Conservation (phyloP, 2,329 filamentous ascomycete species). For the Xylariaceae sp. region DNA sequence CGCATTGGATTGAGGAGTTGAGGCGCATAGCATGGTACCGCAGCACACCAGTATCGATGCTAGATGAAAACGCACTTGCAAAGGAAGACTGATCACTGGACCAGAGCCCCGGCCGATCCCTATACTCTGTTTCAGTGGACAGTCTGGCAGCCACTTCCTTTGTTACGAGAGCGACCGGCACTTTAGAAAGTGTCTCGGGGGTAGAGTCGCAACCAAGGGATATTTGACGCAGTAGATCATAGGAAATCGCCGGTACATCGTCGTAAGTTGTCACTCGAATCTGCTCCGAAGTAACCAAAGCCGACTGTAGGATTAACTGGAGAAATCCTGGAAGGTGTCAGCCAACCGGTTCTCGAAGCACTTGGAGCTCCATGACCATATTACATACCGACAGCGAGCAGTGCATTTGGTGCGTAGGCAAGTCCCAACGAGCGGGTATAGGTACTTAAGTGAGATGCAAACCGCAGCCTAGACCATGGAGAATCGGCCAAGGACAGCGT, state of each 20-base stretch:
- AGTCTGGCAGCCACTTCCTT: background rate
- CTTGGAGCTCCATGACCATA: too few relatives aligned
- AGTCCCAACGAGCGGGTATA: too few relatives aligned
- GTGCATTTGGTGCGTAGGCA: too few relatives aligned
- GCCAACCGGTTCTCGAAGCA: background rate
- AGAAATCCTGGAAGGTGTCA: background rate
- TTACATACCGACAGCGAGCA: too few relatives aligned
- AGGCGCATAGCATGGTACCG: conserved; percentile 11
- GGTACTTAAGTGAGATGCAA: too few relatives aligned
- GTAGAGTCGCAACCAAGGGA: too few relatives aligned
- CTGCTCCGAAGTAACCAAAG: conserved; percentile 1
- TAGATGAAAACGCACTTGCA: background rate
- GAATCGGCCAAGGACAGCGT: conserved; percentile 3
- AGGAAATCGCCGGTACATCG: too few relatives aligned
- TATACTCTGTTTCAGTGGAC: too few relatives aligned
- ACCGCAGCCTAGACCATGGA: conserved; percentile 1
- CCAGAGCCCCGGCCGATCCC: too few relatives aligned
- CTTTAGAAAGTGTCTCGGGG: background rate
- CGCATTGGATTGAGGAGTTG: background rate
- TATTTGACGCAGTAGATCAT: too few relatives aligned
- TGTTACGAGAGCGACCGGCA: background rate
- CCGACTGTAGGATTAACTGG: background rate
- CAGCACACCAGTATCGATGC: background rate
- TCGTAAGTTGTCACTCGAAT: background rate
- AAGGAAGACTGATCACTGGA: too few relatives aligned